Evolutionary conservation across 192 early-diverging fungal species (phyloP).

Genomic region (Coemansia sp.): DNA sequence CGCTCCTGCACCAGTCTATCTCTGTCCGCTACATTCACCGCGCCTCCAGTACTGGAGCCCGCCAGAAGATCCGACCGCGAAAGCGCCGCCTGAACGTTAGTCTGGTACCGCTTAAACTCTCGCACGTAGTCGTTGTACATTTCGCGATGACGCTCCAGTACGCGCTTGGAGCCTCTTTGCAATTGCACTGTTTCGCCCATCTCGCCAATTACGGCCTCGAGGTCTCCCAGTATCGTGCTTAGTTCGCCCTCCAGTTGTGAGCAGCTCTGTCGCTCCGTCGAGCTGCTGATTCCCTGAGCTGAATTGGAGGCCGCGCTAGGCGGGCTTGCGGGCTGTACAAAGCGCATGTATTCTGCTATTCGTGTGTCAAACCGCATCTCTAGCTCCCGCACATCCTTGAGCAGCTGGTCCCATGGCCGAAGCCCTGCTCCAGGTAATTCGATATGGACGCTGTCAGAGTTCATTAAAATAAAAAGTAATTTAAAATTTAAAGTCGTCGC

Average conservation of each 20-base stretch:
- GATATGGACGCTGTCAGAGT: slow-evolving; percentile 33
- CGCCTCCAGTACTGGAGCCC: neutral
- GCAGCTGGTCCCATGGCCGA: slow-evolving; percentile 49
- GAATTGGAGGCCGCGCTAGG: slow-evolving; percentile 6
- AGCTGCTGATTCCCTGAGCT: neutral
- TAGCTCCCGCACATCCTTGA: slow-evolving; percentile 46
- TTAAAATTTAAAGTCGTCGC: neutral
- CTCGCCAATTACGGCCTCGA: slow-evolving; percentile 40
- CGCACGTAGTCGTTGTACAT: slow-evolving; percentile 43
- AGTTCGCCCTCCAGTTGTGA: slow-evolving; percentile 34
- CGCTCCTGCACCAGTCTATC: slow-evolving; percentile 44
- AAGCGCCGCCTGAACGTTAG: slow-evolving; percentile 38
- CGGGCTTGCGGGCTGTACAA: slow-evolving; percentile 40
- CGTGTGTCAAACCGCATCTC: slow-evolving; percentile 47
- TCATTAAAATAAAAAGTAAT: slow-evolving; percentile 11
- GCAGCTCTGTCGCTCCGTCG: slow-evolving; percentile 23
- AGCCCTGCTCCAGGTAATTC: slow-evolving; percentile 45
- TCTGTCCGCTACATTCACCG: slow-evolving; percentile 19
- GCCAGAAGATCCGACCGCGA: slow-evolving; percentile 29
- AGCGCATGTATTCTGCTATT: slow-evolving; percentile 50
- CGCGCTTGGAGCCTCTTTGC: slow-evolving; percentile 39
- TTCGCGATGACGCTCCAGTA: slow-evolving; percentile 44
- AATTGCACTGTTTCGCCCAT: slow-evolving; percentile 46
- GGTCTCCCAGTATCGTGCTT: slow-evolving; percentile 35
- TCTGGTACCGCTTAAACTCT: slow-evolving; percentile 48